Base-by-base conservation (phyloP, 257 asterid species). In the Gentiana macrophylla region DNA sequence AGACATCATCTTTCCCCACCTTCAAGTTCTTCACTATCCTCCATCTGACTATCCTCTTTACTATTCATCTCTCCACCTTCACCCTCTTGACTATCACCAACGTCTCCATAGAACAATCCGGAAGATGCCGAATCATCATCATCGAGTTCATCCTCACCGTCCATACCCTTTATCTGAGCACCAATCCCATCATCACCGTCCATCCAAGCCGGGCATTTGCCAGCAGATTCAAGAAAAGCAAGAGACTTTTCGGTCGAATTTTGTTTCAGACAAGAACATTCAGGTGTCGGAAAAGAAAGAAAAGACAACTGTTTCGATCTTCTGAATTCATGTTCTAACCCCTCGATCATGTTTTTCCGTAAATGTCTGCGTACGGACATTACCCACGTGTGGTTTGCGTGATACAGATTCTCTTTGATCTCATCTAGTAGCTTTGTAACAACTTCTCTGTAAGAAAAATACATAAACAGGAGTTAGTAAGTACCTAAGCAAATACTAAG, bases 21-120 rank as follows among this genome's bases (percentile, higher is more conserved):
- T 69, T 92, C 98, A 0, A 84, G 94, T 65, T 92, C 98, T 71
- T 88, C 98, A 61, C 81, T 95, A 72, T 92, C 98, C 62, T 92
- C 98, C 64, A 87, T 86, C 62, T 70, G 94, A 6, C 82, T 46
- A 37, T 88, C 98, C 64, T 92, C 96, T 65, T 85, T 85, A 74
- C 37, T 75, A 79, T 70, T 70, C 59, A 63, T 62, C 56, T 91
- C 97, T 36, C 62, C 79, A 7, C 63, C 81, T 15, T 72, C 86
- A 35, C 74, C 84, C 50, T 76, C 86, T 50, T 68, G 77, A 62
- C 66, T 76, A 32, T 64, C 89, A 24, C 50, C 67, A 9, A 70
- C 70, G 55, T 72, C 86, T 67, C 67, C 53, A 63, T 83, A 89
- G 54, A 85, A 89, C 57, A 72, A 70, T 0, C 80, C 75, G 7